Conservation (phyloP, 2,329 filamentous ascomycete genomes). For the Calcarisporium arbuscula region DNA sequence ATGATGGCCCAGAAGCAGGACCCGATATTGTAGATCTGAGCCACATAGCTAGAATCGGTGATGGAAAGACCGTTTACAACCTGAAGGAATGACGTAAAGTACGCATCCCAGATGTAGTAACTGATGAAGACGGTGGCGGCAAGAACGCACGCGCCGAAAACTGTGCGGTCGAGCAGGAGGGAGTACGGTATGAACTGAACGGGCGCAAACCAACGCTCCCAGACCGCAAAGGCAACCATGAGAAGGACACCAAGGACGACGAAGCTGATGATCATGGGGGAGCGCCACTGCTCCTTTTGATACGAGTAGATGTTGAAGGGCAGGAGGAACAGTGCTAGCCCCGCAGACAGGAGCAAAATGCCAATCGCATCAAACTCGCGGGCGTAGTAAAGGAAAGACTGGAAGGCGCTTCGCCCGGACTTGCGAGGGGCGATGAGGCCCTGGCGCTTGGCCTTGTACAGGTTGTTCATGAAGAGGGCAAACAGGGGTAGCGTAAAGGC, state of each 20-base stretch:
- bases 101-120: conserved; percentile 29
- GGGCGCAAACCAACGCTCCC: conserved; percentile 40
- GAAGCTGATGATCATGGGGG: conserved; percentile 39
- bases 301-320: conserved; percentile 47
- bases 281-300: conserved; percentile 33
- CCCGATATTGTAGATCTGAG: conserved; percentile 29
- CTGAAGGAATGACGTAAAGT: conserved; percentile 35
- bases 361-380: conserved; percentile 30
- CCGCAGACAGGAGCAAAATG: conserved; percentile 40
- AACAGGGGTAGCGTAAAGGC: conserved; percentile 25
- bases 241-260: conserved; percentile 45
- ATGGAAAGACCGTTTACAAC: conserved; percentile 26
- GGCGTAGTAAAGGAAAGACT: conserved; percentile 31
- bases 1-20: conserved; percentile 30
- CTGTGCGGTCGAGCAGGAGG: conserved; percentile 23
- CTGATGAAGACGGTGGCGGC: conserved; percentile 19
- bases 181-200: conserved; percentile 40
- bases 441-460: conserved; percentile 15
- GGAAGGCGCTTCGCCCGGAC: conserved; percentile 29
- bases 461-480: conserved; percentile 14
- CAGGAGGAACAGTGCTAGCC: conserved; percentile 47
- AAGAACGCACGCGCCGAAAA: conserved; percentile 19
- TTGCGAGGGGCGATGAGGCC: conserved; percentile 8
- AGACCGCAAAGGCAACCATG: conserved; percentile 37
- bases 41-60: conserved; percentile 23